Evolutionary conservation across 352 stramenopile species (phyloP).

Genomic region (Saprolegnia diclina): DNA sequence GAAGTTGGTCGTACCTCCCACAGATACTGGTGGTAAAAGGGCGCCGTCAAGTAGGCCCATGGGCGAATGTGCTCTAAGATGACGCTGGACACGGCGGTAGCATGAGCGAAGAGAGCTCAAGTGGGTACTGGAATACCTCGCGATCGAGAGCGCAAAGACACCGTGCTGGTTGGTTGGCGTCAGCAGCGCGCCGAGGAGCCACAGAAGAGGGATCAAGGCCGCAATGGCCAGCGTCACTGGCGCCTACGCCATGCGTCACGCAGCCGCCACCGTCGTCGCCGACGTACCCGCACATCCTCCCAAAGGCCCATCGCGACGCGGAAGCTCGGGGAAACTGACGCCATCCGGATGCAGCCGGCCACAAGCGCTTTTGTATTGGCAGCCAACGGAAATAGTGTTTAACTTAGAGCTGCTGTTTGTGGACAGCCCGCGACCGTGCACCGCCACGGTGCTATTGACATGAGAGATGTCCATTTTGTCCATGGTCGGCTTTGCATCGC

Average conservation of each 20-base stretch:
- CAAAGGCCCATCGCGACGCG: background rate
- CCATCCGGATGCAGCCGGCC: constrained; percentile 4
- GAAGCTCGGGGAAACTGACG: constrained; percentile 4
- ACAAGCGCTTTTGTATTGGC: background rate
- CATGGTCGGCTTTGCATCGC: no score
- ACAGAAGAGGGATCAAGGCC: constrained; percentile 57
- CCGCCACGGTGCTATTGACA: no score
- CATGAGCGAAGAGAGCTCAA: background rate
- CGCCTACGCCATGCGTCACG: constrained; percentile 41
- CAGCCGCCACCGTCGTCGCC: background rate
- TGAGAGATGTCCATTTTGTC: no score
- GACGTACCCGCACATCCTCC: constrained; percentile 21
- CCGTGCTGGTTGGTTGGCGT: constrained; percentile 62
- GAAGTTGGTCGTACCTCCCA: constrained; percentile 43
- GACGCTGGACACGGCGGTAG: constrained; percentile 35
- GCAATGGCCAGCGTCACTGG: constrained; percentile 61
- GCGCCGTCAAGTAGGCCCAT: constrained; percentile 79
- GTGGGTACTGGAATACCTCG: constrained; percentile 38
- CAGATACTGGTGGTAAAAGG: constrained; percentile 79
- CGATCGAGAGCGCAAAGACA: constrained; percentile 72
- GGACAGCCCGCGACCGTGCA: no score
- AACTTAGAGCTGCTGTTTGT: no score
- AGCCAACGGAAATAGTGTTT: background rate
- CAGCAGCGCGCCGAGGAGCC: constrained; percentile 64
- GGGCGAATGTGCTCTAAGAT: constrained; percentile 81